These are phyloP conservation scores for Chondrus crispus DNA, from an alignment of 23 red algal species.

Conservation along the genomic window DNA sequence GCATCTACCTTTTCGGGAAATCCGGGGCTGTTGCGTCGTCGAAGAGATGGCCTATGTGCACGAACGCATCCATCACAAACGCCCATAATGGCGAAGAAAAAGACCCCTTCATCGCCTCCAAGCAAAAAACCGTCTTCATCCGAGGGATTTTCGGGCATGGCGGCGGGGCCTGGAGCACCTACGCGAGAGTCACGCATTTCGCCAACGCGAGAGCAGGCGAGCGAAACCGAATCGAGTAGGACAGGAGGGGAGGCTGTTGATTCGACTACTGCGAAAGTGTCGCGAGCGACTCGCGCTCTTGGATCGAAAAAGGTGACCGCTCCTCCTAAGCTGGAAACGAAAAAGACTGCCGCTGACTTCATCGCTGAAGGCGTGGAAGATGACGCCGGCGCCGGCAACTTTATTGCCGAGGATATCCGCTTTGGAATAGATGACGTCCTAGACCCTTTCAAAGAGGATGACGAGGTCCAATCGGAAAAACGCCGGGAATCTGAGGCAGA, in stretches of 20 bases:
- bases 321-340: neutral
- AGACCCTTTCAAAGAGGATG: slow-evolving; percentile 52
- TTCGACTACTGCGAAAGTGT: neutral
- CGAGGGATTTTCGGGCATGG: slow-evolving; percentile 46
- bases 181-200: neutral
- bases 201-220: neutral
- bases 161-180: slow-evolving; percentile 25
- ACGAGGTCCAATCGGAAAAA: neutral
- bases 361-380: slow-evolving; percentile 41
- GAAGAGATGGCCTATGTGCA: too few relatives aligned
- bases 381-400: neutral
- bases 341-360: slow-evolving; percentile 54
- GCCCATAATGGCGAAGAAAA: too few relatives aligned
- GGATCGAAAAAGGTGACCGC: neutral
- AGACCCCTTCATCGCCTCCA: too few relatives aligned
- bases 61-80: too few relatives aligned
- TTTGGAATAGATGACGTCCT: slow-evolving; percentile 62
- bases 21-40: too few relatives aligned
- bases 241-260: neutral
- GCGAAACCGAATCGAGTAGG: neutral
- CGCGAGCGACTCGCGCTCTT: slow-evolving; percentile 13
- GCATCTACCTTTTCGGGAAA: too few relatives aligned
- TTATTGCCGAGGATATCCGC: slow-evolving; percentile 48
- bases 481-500: slow-evolving; percentile 21
- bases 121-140: slow-evolving; percentile 6